A percentile compares a stretch with the other conserved stretches of the same genome.
phyloP scores from a whole-genome alignment of 2,329 filamentous ascomycete genomes.

The Lecanicillium sp. region DNA sequence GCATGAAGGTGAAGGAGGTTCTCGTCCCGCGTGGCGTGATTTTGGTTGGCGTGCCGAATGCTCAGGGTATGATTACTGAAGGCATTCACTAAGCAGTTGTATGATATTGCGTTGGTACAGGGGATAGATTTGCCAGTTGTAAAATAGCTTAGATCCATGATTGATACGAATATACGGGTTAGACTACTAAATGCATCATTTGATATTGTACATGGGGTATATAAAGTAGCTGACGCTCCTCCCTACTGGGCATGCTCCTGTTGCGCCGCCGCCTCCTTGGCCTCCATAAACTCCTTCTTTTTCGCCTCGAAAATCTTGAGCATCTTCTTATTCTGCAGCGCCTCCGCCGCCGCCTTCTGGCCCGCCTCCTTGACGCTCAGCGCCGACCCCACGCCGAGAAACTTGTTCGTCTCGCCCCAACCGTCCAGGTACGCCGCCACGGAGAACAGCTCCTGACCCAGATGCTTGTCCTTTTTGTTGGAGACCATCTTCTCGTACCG shows the following conservation, averaged over 20 bases:
- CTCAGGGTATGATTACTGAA: conserved; percentile 54
- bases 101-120: too few species aligned
- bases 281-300: conserved; percentile 38
- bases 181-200: too few species aligned
- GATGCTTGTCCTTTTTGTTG: conserved; percentile 48
- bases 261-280: too few species aligned
- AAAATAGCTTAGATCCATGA: too few species aligned
- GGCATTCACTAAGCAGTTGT: conserved; percentile 30
- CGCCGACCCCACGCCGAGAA: conserved; percentile 58
- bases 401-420: conserved; percentile 58
- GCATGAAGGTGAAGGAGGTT: conserved; percentile 54
- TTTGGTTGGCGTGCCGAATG: conserved; percentile 53
- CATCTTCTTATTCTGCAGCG: conserved; percentile 60
- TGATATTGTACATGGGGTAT: too few species aligned
- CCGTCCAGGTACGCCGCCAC: conserved; percentile 62
- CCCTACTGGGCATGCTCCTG: too few species aligned
- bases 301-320: conserved; percentile 44
- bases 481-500: conserved; percentile 52
- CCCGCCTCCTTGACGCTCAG: conserved; percentile 65
- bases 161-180: too few species aligned
- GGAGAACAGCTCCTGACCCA: conserved; percentile 51
- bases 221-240: too few species aligned
- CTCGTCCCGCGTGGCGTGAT: conserved; percentile 50
- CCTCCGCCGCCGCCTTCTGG: conserved; percentile 56
- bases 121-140: too few species aligned